phyloP scores from a whole-genome alignment of 2,329 filamentous ascomycete species.

The Fusarium caatingaense region DNA sequence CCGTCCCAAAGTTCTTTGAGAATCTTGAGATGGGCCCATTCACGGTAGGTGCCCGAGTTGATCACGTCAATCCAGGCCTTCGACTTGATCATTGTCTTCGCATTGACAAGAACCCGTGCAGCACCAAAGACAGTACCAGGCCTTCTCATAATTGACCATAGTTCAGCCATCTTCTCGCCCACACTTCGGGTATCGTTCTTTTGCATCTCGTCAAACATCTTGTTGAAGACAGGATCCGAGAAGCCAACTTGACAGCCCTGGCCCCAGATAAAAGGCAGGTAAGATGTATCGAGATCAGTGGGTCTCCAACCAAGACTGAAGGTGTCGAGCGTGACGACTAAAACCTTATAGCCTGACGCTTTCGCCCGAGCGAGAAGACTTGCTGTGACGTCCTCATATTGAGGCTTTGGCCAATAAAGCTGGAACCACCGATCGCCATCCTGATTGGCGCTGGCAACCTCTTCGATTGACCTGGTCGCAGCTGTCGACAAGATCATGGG shows the following conservation, averaged over 20 bases:
- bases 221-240: slow-evolving; percentile 71
- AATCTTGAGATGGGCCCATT: slow-evolving; percentile 71
- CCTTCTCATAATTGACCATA: slow-evolving; percentile 35
- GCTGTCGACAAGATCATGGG: slow-evolving; percentile 77
- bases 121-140: slow-evolving; percentile 40
- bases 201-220: slow-evolving; percentile 30
- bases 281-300: slow-evolving; percentile 72
- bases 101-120: slow-evolving; percentile 33
- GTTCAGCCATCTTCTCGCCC: slow-evolving; percentile 27
- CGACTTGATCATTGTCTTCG: slow-evolving; percentile 27
- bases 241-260: slow-evolving; percentile 72
- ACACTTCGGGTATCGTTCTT: slow-evolving; percentile 29
- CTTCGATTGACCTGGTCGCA: slow-evolving; percentile 71
- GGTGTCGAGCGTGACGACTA: slow-evolving; percentile 80
- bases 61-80: slow-evolving; percentile 43
- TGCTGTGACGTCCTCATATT: slow-evolving; percentile 71
- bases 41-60: slow-evolving; percentile 58
- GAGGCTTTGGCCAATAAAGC: slow-evolving; percentile 73
- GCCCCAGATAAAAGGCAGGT: slow-evolving; percentile 68
- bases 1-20: slow-evolving; percentile 71
- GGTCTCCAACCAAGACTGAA: slow-evolving; percentile 77
- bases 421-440: slow-evolving; percentile 75
- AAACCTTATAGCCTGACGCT: slow-evolving; percentile 69
- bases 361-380: slow-evolving; percentile 72
- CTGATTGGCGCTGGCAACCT: slow-evolving; percentile 69